Percentiles rank a stretch among this genome's conserved stretches.
These are phyloP conservation scores for Aspergillus saccharolyticus DNA, from an alignment of 495 filamentous ascomycete genomes.

Conservation along the genomic window DNA sequence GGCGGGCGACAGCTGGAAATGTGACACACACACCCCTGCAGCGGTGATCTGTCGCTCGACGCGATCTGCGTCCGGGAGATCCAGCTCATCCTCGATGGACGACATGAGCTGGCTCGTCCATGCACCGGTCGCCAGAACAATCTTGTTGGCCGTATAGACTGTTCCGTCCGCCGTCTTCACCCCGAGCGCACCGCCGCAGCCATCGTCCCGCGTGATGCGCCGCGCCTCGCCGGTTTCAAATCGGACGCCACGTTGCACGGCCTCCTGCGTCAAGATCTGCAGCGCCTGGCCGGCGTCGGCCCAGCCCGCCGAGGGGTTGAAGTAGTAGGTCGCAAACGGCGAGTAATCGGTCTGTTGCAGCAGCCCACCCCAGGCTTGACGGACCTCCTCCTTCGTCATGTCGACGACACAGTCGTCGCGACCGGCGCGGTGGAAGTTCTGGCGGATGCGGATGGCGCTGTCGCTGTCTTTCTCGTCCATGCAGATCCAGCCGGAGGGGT, in stretches of 20 bases:
- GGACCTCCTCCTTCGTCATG: conserved; percentile 27
- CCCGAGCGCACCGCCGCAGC: conserved; percentile 12
- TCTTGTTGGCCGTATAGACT: conserved; percentile 33
- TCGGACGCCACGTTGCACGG: conserved; percentile 27
- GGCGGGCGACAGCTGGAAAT: conserved; percentile 27
- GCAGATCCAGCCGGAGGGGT: conserved; percentile 33
- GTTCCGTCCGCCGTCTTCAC: conserved; percentile 31
- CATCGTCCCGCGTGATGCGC: conserved; percentile 18
- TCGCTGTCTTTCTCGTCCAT: conserved; percentile 29
- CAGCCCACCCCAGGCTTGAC: conserved; percentile 25
- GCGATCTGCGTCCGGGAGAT: conserved; percentile 19
- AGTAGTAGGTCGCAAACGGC: conserved; percentile 29
- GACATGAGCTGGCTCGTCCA: conserved; percentile 42
- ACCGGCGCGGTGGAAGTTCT: conserved; percentile 28
- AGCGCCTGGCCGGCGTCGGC: conserved; percentile 33
- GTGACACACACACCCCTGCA: conserved; percentile 35
- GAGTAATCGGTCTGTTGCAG: conserved; percentile 23
- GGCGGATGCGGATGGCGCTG: conserved; percentile 9
- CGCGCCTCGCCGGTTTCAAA: conserved; percentile 30
- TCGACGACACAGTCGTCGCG: conserved; percentile 16
- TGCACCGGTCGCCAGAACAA: conserved; percentile 53
- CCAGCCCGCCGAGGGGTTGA: conserved; percentile 38
- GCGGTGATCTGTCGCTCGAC: conserved; percentile 36
- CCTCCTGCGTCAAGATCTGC: conserved; percentile 28
- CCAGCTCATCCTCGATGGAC: conserved; percentile 27